A percentile compares a stretch with the other conserved stretches of the same genome.
These are phyloP conservation scores for Murraya paniculata DNA, from an alignment of 345 rosid species.

Conservation along the genomic window DNA sequence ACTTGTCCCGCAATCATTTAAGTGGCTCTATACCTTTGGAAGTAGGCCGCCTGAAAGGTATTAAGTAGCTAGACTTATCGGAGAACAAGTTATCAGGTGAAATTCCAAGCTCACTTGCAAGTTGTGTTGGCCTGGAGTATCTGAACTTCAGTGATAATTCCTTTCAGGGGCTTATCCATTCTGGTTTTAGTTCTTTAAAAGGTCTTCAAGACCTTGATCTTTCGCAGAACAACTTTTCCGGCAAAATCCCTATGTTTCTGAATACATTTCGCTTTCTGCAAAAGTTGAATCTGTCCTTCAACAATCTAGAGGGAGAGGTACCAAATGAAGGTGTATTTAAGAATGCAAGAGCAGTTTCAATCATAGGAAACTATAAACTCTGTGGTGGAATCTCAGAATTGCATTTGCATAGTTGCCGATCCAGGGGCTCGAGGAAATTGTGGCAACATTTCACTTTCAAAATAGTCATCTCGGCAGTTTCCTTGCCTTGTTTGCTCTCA, in stretches of 20 bases:
- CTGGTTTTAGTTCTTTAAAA: constrained; percentile 7
- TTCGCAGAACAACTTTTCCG: constrained; percentile 23
- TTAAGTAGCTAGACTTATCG: constrained; percentile 11
- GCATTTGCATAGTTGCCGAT: constrained; percentile 14
- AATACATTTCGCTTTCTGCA: constrained; percentile 1
- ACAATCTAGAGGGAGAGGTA: constrained; percentile 18
- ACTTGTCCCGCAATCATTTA: constrained; percentile 14
- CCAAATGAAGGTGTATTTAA: constrained; percentile 19
- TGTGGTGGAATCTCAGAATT: constrained; percentile 2
- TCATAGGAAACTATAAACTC: constrained; percentile 17
- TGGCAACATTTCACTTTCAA: constrained; percentile 6
- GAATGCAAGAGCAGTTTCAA: constrained; percentile 12
- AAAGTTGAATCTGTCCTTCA: constrained; percentile 18
- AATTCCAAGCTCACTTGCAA: constrained; percentile 20
- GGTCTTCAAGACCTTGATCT: constrained; percentile 21
- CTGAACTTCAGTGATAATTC: constrained; percentile 11
- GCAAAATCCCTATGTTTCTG: constrained; percentile 21
- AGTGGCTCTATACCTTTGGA: constrained; percentile 15
- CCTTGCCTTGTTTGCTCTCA: too few species aligned
- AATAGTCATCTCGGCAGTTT: neutral
- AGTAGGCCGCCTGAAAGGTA: constrained; percentile 18
- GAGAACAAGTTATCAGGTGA: constrained; percentile 24
- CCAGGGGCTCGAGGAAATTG: neutral
- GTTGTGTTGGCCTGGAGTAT: constrained; percentile 13
- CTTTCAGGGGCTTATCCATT: constrained; percentile 22